Base-by-base conservation (phyloP, 352 stramenopile species). In the Pythium insidiosum region DNA sequence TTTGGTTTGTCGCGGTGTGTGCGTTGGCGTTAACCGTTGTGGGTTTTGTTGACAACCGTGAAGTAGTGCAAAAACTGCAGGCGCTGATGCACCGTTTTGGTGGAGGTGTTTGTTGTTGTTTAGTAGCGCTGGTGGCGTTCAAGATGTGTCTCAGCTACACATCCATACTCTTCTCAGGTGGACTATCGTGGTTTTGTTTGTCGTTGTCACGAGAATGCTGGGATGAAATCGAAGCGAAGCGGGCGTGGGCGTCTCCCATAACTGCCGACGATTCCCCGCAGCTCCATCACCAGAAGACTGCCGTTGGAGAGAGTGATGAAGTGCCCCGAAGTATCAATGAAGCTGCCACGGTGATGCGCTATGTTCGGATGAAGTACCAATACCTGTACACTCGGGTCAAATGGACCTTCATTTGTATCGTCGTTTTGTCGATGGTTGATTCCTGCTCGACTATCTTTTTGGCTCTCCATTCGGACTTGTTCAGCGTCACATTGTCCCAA, bases 361-460 rank as follows among this genome's bases (percentile, higher is more conserved):
- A 58, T 30, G 43, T 70, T 15, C 62, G 59, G 34, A 21, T 37
- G 1, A 35, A 61, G 38, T 86, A 74, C 21, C 60, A 61, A 24
- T 69, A 72, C 47, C 49, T 85, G 37, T 87, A 85, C 56, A 87
- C 76, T 48, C 61, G 76, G 16, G 63, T 84, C 6, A 87, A 82
- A 45, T 89, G 76, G 76, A 85, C 76, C 11, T 89, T 85, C 38
- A 74, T 83, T 20, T 58, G 60, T n/a, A 76, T 85, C 40, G 75
- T 85, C 43, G 36, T 89, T 6, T 55, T 85, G 6, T 84, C 76
- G 4, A 65, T 60, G 10, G 49, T 87, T n/a, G 76, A 89, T 38
- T 43, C 85, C 18, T 81, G 72, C 47, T 87, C 73, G 9, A 85
- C 73, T 1, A 45, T 77, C 29, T 58, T 84, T 12, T 47, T 58